phyloP scores from a whole-genome alignment of 1,284 basidiomycete genomes.

The Microstroma glucosiphilum region DNA sequence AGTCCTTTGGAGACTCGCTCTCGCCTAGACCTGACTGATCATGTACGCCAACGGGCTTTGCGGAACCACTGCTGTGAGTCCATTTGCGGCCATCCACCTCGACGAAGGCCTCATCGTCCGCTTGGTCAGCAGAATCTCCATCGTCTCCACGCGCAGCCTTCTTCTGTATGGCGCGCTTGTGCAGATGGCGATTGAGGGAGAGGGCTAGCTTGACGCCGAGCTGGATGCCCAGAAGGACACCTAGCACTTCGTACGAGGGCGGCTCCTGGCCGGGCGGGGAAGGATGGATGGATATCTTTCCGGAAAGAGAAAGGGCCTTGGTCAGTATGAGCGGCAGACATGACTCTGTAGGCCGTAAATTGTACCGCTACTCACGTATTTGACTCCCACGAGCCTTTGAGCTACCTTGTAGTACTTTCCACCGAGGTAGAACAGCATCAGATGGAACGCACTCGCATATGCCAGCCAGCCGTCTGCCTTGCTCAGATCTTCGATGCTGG shows the following conservation, averaged over 20 bases:
- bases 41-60: not conserved
- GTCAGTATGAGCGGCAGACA: conserved; percentile 1
- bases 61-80: conserved; percentile 10
- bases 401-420: conserved; percentile 51
- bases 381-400: conserved; percentile 47
- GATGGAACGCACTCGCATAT: conserved; percentile 43
- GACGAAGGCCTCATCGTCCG: conserved; percentile 4
- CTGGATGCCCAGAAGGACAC: conserved; percentile 49
- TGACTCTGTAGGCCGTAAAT: not conserved
- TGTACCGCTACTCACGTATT: conserved; percentile 33
- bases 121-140: conserved; percentile 23
- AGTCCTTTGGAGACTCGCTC: not conserved
- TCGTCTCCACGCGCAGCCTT: conserved; percentile 16
- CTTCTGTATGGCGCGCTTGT: conserved; percentile 13
- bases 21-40: no score
- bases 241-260: conserved; percentile 51
- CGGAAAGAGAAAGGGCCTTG: conserved; percentile 19
- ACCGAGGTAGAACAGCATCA: conserved; percentile 52
- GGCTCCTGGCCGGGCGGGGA: conserved; percentile 28
- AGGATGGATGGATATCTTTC: conserved; percentile 25
- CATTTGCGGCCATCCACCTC: conserved; percentile 18
- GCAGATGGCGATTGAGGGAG: conserved; percentile 17
- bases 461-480: conserved; percentile 36
- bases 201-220: conserved; percentile 40
- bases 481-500: conserved; percentile 43